Evolutionary conservation across 1,139 yeast species (phyloP).

Genomic region (Candida anutae): DNA sequence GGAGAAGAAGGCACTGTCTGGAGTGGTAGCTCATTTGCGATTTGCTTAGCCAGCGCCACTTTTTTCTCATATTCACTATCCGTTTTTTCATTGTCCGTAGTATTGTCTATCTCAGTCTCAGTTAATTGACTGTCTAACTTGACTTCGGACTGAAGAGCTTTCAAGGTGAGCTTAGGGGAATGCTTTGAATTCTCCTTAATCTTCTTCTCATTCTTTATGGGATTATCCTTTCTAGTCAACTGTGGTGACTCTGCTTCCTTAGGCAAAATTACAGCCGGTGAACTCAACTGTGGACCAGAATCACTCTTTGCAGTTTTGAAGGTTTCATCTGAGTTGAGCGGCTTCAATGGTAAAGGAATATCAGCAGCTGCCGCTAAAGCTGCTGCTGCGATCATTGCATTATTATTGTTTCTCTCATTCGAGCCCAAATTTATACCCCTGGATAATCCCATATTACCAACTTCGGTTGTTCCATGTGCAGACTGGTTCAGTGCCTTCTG

Average conservation of each 20-base stretch:
- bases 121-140: slow-evolving; percentile 9
- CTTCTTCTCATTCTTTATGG: background rate
- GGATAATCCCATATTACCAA: slow-evolving; percentile 41
- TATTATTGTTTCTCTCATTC: slow-evolving; percentile 31
- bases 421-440: slow-evolving; percentile 32
- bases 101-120: slow-evolving; percentile 13
- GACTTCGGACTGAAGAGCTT: background rate
- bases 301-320: slow-evolving; percentile 5
- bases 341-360: slow-evolving; percentile 46
- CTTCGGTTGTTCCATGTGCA: slow-evolving; percentile 32
- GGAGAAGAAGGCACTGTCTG: slow-evolving; percentile 1
- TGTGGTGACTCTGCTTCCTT: background rate
- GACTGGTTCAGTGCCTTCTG: slow-evolving; percentile 1
- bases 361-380: slow-evolving; percentile 69
- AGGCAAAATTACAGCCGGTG: slow-evolving; percentile 2
- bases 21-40: background rate
- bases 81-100: slow-evolving; percentile 10
- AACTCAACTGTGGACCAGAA: background rate
- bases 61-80: slow-evolving; percentile 10
- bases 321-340: background rate
- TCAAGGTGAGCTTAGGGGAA: background rate
- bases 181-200: background rate
- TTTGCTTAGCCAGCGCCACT: background rate
- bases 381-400: slow-evolving; percentile 62
- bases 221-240: background rate